Percentiles rank a stretch among this genome's conserved stretches.
Evolutionary conservation across 106 monocot species (phyloP).

Genomic region (Dendrobium chrysotoxum): DNA sequence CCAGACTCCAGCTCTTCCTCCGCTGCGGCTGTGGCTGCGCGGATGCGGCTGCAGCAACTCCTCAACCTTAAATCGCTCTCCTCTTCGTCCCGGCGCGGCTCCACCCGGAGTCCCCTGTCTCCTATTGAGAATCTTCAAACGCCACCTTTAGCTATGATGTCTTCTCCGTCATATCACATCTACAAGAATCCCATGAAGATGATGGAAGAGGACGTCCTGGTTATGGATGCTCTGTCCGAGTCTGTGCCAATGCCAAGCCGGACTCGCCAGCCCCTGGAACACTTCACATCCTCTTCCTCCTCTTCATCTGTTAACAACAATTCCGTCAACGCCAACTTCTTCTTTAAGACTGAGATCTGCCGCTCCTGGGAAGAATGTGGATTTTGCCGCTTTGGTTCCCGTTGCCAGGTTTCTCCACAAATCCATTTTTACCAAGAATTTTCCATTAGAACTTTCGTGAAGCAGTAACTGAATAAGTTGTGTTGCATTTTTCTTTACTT

Average conservation of each 20-base stretch:
- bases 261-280: neutral
- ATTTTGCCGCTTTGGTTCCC: slow-evolving; percentile 8
- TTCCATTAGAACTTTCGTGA: neutral
- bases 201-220: slow-evolving; percentile 5
- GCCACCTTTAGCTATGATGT: neutral
- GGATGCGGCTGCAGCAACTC: neutral
- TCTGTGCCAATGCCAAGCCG: neutral
- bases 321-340: neutral
- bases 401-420: slow-evolving; percentile 5
- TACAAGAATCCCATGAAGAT: slow-evolving; percentile 1
- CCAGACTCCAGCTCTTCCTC: slow-evolving; percentile 2
- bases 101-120: neutral
- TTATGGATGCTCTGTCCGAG: neutral
- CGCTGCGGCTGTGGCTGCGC: neutral
- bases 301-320: neutral
- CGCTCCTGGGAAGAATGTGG: slow-evolving; percentile 7
- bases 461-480: neutral
- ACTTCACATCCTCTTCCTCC: neutral
- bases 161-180: neutral
- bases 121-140: slow-evolving; percentile 3
- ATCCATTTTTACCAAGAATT: too few relatives aligned
- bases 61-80: neutral
- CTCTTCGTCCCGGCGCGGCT: neutral
- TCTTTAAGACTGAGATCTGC: slow-evolving; percentile 11
- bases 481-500: neutral